Evolutionary conservation across 2,329 filamentous ascomycete species (phyloP).

Genomic region (Venturia asperata): DNA sequence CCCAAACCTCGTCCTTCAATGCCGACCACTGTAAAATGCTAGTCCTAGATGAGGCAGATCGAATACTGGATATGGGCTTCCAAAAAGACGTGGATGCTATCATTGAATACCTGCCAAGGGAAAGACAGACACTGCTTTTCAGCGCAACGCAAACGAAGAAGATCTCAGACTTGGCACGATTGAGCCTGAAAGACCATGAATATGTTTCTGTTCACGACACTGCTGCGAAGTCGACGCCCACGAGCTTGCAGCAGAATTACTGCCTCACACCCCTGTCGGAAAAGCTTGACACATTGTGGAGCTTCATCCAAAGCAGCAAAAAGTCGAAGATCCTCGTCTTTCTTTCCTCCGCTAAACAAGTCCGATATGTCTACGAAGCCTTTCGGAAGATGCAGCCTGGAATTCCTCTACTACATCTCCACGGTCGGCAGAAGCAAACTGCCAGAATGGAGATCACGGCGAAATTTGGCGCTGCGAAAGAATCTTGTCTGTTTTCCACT

Average conservation of each 20-base stretch:
- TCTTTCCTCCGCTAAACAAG: slow-evolving; percentile 89
- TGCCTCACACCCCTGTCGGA: slow-evolving; percentile 75
- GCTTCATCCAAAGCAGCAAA: slow-evolving; percentile 83
- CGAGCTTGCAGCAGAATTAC: slow-evolving; percentile 83
- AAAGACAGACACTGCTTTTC: slow-evolving; percentile 88
- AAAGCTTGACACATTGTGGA: slow-evolving; percentile 87
- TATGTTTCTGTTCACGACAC: slow-evolving; percentile 92
- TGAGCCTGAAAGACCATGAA: slow-evolving; percentile 84
- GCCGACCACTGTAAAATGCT: slow-evolving; percentile 87
- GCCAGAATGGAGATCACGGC: slow-evolving; percentile 81
- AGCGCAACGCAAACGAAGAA: slow-evolving; percentile 93
- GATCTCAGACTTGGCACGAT: slow-evolving; percentile 80
- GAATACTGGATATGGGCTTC: slow-evolving; percentile 98
- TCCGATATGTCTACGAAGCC: slow-evolving; percentile 89
- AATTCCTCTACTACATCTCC: slow-evolving; percentile 84
- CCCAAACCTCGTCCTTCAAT: slow-evolving; percentile 85
- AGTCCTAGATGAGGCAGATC: slow-evolving; percentile 90
- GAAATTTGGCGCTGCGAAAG: slow-evolving; percentile 71
- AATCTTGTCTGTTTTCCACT: slow-evolving; percentile 86
- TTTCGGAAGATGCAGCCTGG: slow-evolving; percentile 91
- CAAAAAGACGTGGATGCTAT: slow-evolving; percentile 85
- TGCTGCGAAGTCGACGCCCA: slow-evolving; percentile 70
- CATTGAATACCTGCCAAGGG: slow-evolving; percentile 77
- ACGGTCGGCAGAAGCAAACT: slow-evolving; percentile 87
- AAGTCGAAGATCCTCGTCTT: slow-evolving; percentile 96